Evolutionary conservation across 768 basidiomycete species (phyloP).

Genomic region (Amanita pallidorosea): DNA sequence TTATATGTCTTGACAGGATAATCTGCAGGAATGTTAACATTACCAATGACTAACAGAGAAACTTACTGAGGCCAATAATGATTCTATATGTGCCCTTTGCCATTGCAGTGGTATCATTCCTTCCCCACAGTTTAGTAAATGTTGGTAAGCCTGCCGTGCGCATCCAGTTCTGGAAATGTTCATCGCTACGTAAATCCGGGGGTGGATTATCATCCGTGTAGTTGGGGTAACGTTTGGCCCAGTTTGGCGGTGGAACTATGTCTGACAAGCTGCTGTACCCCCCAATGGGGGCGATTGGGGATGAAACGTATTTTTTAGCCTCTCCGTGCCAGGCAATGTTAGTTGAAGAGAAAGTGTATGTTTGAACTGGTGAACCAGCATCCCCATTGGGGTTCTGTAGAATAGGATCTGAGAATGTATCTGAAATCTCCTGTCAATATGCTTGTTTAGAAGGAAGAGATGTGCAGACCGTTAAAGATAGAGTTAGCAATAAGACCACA

Average conservation of each 20-base stretch:
- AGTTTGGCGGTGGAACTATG: conserved; percentile 91
- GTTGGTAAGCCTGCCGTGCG: conserved; percentile 94
- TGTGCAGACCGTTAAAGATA: conserved; percentile 74
- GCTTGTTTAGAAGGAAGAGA: not conserved
- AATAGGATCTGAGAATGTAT: conserved; percentile 64
- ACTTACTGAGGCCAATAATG: conserved; percentile 72
- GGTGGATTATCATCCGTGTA: conserved; percentile 57
- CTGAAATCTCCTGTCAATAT: conserved; percentile 26
- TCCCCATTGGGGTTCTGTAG: conserved; percentile 43
- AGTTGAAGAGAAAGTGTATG: conserved; percentile 63
- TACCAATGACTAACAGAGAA: conserved; percentile 2
- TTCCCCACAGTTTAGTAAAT: conserved; percentile 89
- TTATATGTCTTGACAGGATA: conserved; percentile 86
- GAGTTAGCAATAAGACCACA: conserved; percentile 98
- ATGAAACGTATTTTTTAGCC: conserved; percentile 73
- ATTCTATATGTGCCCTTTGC: conserved; percentile 66
- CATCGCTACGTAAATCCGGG: conserved; percentile 66
- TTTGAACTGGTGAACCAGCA: conserved; percentile 25
- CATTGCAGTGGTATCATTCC: conserved; percentile 77
- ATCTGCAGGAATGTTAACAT: conserved; percentile 36
- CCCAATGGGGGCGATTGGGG: conserved; percentile 27
- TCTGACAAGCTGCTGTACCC: conserved; percentile 49
- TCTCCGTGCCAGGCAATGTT: conserved; percentile 98
- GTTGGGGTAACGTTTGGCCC: conserved; percentile 62
- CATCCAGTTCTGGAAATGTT: conserved; percentile 99